Conservation (phyloP, 202 grass and related monocot genomes). For the Digitaria exilis region DNA sequence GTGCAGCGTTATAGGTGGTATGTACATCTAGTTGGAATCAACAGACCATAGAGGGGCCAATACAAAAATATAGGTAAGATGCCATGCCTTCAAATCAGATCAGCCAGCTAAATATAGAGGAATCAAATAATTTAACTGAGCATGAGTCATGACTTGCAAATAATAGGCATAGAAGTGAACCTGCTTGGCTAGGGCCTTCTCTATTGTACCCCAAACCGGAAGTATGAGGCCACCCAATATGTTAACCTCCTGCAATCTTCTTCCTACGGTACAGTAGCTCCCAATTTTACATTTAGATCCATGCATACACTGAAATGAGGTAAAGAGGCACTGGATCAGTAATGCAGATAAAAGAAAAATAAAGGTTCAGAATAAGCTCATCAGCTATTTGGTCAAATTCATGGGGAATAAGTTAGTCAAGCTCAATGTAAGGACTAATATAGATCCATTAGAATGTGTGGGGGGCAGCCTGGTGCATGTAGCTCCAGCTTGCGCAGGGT, state of each 20-base stretch:
- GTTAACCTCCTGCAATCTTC: constrained; percentile 89
- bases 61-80: constrained; percentile 21
- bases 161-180: constrained; percentile 44
- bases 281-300: constrained; percentile 97
- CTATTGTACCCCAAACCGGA: constrained; percentile 92
- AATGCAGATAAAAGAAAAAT: not conserved
- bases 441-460: too few relatives aligned
- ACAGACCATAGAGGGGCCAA: not conserved
- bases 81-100: constrained; percentile 14
- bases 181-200: constrained; percentile 92
- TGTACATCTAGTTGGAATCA: constrained; percentile 34
- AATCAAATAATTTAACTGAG: not conserved
- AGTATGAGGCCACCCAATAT: constrained; percentile 98
- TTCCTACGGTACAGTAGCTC: constrained; percentile 91
- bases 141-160: constrained; percentile 20
- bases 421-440: constrained; percentile 6
- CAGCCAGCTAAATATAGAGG: constrained; percentile 20
- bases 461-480: too few relatives aligned
- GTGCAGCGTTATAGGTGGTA: not conserved
- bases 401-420: constrained; percentile 26
- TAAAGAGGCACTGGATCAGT: constrained; percentile 22
- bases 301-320: constrained; percentile 95
- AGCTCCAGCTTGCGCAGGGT: too few relatives aligned
- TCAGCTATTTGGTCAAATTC: not conserved
- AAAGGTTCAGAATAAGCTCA: not conserved